phyloP scores from a whole-genome alignment of 2,329 filamentous ascomycete genomes.

The Meredithiella fracta region DNA sequence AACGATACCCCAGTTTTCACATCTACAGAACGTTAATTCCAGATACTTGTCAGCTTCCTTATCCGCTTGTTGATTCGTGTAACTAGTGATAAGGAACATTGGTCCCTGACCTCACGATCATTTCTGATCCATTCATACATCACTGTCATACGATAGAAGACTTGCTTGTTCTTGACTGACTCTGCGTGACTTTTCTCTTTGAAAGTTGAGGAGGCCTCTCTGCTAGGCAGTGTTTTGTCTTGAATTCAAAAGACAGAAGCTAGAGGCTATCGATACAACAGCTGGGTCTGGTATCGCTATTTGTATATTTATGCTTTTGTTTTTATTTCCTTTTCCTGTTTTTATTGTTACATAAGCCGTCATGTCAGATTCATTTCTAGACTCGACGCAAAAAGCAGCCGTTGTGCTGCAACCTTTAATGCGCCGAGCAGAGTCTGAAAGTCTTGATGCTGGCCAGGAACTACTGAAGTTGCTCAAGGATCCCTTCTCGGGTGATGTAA shows the following conservation, averaged over 20 bases:
- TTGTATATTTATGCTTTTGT: constrained; percentile 6
- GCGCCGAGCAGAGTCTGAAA: constrained; percentile 9
- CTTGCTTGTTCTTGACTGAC: too few relatives aligned
- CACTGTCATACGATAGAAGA: too few relatives aligned
- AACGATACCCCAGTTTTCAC: not conserved
- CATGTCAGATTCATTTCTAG: not conserved
- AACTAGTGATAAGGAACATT: not conserved
- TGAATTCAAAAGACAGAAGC: not conserved
- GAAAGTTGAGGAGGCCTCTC: not conserved
- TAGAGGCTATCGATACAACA: not conserved
- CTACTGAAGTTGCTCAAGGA: constrained; percentile 33
- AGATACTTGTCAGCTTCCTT: not conserved
- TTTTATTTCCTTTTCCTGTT: constrained; percentile 7
- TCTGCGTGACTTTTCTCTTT: not conserved
- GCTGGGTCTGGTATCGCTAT: not conserved
- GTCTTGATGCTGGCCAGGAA: constrained; percentile 24
- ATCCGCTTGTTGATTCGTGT: not conserved
- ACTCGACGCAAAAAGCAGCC: not conserved
- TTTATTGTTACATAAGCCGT: not conserved
- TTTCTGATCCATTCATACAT: too few relatives aligned
- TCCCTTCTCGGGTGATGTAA: constrained; percentile 33
- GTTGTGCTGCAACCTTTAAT: constrained; percentile 4
- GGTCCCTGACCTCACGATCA: too few relatives aligned
- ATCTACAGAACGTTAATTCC: not conserved
- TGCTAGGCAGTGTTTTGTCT: not conserved